Conservation (phyloP, 768 basidiomycete species). For the Termitomyces sp. region DNA sequence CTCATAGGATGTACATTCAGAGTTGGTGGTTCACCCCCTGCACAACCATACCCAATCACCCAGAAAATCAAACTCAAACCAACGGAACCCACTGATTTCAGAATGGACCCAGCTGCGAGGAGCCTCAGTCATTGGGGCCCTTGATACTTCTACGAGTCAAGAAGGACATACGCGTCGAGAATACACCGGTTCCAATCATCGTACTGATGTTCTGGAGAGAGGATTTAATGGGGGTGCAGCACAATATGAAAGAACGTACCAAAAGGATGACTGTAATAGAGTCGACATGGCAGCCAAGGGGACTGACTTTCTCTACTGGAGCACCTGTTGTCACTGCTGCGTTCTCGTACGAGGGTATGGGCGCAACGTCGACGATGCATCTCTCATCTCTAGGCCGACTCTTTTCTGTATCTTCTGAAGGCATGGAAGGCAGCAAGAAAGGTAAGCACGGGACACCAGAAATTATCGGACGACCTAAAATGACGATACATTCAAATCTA, state of each 20-base stretch:
- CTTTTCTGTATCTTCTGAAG: slow-evolving; percentile 9
- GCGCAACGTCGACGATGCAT: slow-evolving; percentile 7
- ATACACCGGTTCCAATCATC: slow-evolving; percentile 38
- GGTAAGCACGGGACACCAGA: neutral
- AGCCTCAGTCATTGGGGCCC: neutral
- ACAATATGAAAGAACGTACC: neutral
- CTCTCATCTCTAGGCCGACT: slow-evolving; percentile 13
- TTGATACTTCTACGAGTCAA: neutral
- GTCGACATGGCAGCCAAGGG: slow-evolving; percentile 32
- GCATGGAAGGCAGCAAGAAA: slow-evolving; percentile 7
- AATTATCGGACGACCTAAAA: neutral
- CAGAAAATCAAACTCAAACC: slow-evolving; percentile 37
- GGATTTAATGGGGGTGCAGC: neutral
- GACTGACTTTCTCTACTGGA: slow-evolving; percentile 30
- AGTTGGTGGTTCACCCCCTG: slow-evolving; percentile 22
- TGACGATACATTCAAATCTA: neutral
- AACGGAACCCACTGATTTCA: slow-evolving; percentile 33
- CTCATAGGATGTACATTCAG: no score
- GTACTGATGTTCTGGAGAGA: slow-evolving; percentile 28
- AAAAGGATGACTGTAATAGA: slow-evolving; percentile 15
- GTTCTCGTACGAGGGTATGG: slow-evolving; percentile 25
- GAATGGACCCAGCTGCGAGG: slow-evolving; percentile 28
- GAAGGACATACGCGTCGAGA: slow-evolving; percentile 24
- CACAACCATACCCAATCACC: slow-evolving; percentile 35
- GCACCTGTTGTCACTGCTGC: slow-evolving; percentile 25